phyloP scores from a whole-genome alignment of 345 rosid genomes.

The Acer yangbiense region DNA sequence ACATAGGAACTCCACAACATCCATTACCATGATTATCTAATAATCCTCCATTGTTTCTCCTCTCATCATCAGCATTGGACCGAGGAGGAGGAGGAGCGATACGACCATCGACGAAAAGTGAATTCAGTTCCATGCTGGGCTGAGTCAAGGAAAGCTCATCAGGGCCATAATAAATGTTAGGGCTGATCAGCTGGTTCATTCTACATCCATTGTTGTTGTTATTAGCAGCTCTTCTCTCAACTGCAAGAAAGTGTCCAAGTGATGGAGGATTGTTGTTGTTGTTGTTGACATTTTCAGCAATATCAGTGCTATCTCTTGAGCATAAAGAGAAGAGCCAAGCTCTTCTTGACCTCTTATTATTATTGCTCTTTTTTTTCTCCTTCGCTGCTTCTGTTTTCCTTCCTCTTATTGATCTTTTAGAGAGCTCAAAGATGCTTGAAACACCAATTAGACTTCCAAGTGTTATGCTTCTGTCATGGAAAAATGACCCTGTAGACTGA shows the following conservation, averaged over 20 bases:
- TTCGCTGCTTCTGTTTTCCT: conserved; percentile 34
- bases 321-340: conserved; percentile 59
- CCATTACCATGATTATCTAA: conserved; percentile 19
- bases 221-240: conserved; percentile 47
- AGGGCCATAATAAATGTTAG: conserved; percentile 22
- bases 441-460: conserved; percentile 69
- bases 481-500: conserved; percentile 73
- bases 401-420: conserved; percentile 49
- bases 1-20: conserved; percentile 27
- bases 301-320: conserved; percentile 41
- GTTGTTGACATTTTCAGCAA: conserved; percentile 20
- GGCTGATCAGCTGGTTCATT: conserved; percentile 24
- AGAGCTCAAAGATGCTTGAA: conserved; percentile 50
- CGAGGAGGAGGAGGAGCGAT: conserved; percentile 47
- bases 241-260: conserved; percentile 53
- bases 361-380: conserved; percentile 22
- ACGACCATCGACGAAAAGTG: conserved; percentile 47
- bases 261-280: conserved; percentile 35
- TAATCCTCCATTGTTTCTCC: conserved; percentile 17
- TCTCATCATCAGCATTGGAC: conserved; percentile 15
- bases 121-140: conserved; percentile 26
- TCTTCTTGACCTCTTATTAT: conserved; percentile 23
- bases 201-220: conserved; percentile 19
- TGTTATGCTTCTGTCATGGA: conserved; percentile 66
- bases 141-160: conserved; percentile 32